Evolutionary conservation across 768 basidiomycete genomes (phyloP), one percentile per base, ranked within the genome.

Genomic region (Lactarius tabidus): DNA sequence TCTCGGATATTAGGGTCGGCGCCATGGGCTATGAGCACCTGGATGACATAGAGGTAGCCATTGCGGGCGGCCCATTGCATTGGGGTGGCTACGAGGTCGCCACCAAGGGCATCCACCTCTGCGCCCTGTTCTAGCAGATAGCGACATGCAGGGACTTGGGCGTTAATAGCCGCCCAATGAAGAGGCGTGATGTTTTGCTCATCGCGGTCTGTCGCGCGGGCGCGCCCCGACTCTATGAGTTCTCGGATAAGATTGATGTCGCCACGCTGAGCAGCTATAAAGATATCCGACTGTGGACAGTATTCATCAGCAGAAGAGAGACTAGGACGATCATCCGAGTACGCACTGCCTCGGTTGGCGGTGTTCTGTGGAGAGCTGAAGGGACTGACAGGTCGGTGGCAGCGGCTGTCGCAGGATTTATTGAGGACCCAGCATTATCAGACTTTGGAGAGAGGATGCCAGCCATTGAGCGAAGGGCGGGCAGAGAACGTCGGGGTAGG

Each of bases 81-180:
- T 1, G 97, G 95, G 1, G 95, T 96, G 2, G 95, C 96, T 33
- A 89, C 81, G 33, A 99, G 84, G 75, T 98, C 96, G 5, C 97
- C 97, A 23, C 97, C 97, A 10, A 90, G 78, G 3, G 93, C 92
- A 69, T 99, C 97, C 23, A 98, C 91, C 61, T 96, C 93, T 0
- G 96, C 96, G 26, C 95, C 96, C 70, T 93, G 87, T 69, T 95
- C 92, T 39, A 99, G 79, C 20, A 99, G 81, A 70, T 88, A 91
- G 38, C 89, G 84, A 76, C 94, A 97, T 29, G 90, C 88, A 1
- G 86, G 81, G n/a, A 96, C 79, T 72, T 98, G 94, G 3, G 94
- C 95, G 71, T 98, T 98, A 73, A 98, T 98, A 1, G 95, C 89
- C 9, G 97, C 95, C 97, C 97, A 99, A 73, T 99, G 97, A 1